Evolutionary conservation across 1,284 basidiomycete genomes (phyloP).

Genomic region (Pseudozyma sp.): DNA sequence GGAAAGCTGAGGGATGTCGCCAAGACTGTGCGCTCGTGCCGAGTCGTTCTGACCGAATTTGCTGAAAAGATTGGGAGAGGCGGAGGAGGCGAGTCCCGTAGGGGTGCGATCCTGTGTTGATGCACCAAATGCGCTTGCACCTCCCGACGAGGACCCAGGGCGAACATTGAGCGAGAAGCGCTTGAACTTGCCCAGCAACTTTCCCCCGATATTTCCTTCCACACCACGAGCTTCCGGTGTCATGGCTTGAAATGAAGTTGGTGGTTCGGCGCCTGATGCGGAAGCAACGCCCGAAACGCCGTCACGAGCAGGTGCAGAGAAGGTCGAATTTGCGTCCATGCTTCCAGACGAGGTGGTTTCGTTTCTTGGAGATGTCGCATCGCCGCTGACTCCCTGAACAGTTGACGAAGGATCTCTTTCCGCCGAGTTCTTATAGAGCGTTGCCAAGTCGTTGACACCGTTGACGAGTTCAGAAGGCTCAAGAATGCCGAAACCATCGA

Average conservation of each 20-base stretch:
- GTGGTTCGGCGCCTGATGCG: conserved; percentile 37
- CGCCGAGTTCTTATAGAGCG: conserved; percentile 19
- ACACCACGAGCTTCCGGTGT: conserved; percentile 56
- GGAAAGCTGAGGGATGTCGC: conserved; percentile 46
- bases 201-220: conserved; percentile 48
- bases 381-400: conserved; percentile 11
- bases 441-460: conserved; percentile 53
- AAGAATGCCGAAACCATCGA: conserved; percentile 68
- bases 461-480: conserved; percentile 62
- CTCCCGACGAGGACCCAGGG: conserved; percentile 10
- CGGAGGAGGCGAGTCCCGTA: not conserved
- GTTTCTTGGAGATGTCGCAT: conserved; percentile 19
- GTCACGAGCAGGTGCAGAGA: conserved; percentile 29
- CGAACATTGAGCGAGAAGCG: conserved; percentile 44
- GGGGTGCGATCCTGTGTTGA: conserved; percentile 1
- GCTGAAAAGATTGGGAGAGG: conserved; percentile 20
- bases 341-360: conserved; percentile 28
- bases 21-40: not conserved
- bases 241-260: conserved; percentile 61
- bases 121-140: conserved; percentile 7
- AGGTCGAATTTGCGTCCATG: conserved; percentile 27
- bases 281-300: conserved; percentile 4
- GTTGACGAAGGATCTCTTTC: conserved; percentile 11
- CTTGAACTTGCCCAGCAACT: conserved; percentile 58
- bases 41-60: conserved; percentile 15